Evolutionary conservation across 2,329 filamentous ascomycete genomes (phyloP), one percentile per base, ranked within the genome.

Genomic region (Penicillium oxalicum): DNA sequence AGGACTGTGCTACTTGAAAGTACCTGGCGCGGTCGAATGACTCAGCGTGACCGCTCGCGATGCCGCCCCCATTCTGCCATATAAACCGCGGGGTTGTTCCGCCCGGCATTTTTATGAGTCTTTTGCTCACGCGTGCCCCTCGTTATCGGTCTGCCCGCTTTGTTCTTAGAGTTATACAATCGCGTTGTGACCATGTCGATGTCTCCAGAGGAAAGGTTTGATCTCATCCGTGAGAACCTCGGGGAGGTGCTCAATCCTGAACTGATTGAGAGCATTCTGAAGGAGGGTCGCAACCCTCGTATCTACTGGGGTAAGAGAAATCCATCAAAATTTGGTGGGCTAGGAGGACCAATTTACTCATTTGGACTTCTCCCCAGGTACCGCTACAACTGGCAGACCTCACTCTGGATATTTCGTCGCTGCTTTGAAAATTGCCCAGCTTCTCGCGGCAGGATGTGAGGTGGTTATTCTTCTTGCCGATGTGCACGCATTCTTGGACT

Each of bases 331-430:
- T 18, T 9, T 11, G 28, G 42, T 37, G 33, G 32, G 4, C 33
- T 29, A 28, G 9, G 4, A 38, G 27, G 9, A 5, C 29, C 28
- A 7, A 29, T n/a, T 36, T 27, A 44, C 33, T 44, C 12, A 24
- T 4, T 26, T 37, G 18, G 24, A 9, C 37, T 24, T 13, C n/a
- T 11, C 42, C 27, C 13, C 24, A 40, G 57, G 61, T 54, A 37
- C 91, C 86, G 35, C 88, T 13, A 89, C 88, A 12, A 94, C 89
- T 0, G 89, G 89, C n/a, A 79, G 84, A 51, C 90, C 90, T 47
- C 91, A 96, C 70, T 87, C 83, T 66, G 91, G 88, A 59, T 95
- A 95, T 77, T 88, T 49, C 35, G 86, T 93, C 8, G 85, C 90
- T 5, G 85, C 87, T 9, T 13, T 95, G 65, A 96, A 96, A 72